Base-by-base conservation (phyloP, 1,139 yeast genomes). In the Pichia sp. region DNA sequence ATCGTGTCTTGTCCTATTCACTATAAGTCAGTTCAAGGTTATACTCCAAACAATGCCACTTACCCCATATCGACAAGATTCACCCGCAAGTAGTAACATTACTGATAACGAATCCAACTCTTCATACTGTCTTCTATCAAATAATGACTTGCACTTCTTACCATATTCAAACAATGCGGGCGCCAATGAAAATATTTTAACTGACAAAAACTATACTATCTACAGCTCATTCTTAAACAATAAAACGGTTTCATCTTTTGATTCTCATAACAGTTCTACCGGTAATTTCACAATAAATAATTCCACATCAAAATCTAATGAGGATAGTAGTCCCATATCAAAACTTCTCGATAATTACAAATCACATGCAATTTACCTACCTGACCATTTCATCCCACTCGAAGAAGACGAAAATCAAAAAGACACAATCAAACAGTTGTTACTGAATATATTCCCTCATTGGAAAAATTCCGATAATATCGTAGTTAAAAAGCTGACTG, bases 401-500 rank as follows among this genome's bases (percentile, higher is more conserved):
- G 44, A 51, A 12, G 41, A 46, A 15, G 45, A 43, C 12, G 40
- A 19, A 4, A 28, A 43, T 19, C 52, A 52, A 34, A 45, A 44
- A 17, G 40, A 34, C 9, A 52, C 49, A 33, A 49, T 56, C 12
- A 42, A 42, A 32, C 37, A 44, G 22, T 42, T 60, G 47, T 39
- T 60, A 21, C 28, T 43, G 20, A 43, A 50, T 17, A 51, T 59
- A 2, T 59, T 60, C 43, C 53, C 59, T 2, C 55, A 55, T 39
- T 60, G 64, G 64, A 38, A 26, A 11, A 11, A 25, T 4, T 21
- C 32, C 4, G 42, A 50, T 2, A 33, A 44, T 7, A 47, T 62
- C 12, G 31, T 44, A 9, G 48, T 67, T 15, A 51, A 54, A 21
- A 66, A 64, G 46, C 64, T 83, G 38, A 81, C 84, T 3, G 94